Base-by-base conservation (phyloP, 257 asterid genomes). In the Fraxinus quadrangulata region DNA sequence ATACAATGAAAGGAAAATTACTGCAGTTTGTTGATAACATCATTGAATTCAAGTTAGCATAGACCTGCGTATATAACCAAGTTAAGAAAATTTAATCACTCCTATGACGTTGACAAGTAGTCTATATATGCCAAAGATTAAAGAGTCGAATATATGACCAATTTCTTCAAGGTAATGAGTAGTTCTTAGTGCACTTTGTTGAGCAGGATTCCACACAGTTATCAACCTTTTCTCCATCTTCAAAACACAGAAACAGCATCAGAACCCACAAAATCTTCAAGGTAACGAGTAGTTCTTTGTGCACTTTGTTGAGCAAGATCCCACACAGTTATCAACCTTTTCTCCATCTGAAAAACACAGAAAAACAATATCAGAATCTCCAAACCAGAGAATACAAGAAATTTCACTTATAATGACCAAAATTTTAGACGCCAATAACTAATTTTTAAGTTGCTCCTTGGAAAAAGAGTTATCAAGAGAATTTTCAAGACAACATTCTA, bases 141-240 rank as follows among this genome's bases (percentile, higher is more conserved):
- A 59, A 59, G 19, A 26, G 69, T 63, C 17, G 28, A 33, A 26
- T 11, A 10, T 47, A 9, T 1, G 69, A 10, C n/a, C 17, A 26
- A 63, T 23, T 23, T 73, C 81, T 80, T 13, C 14, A 85, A 51
- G 85, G 88, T 8, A 83, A 83, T 24, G 84, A 54, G 86, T 84
- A 92, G 87, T 79, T 87, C 82, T 77, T 90, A 86, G 51, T 82
- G 90, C 99, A 94, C 83, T 67, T 87, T 75, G 81, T 84, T 24
- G 96, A 88, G 87, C 97, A 94, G 12, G 97, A 90, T 74, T 95
- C 98, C 85, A 94, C 99, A 30, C 99, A 92, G 59, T 76, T 83
- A 74, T 90, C 94, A 79, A 95, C 92, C 79, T 87, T 87, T 2
- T 86, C 96, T 51, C 91, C 96, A 84, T 91, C 98, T 92, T 85